Percentiles rank a stretch among this genome's conserved stretches.
phyloP scores from a whole-genome alignment of 1,284 basidiomycete genomes.

The Apiotrichum montevideense region DNA sequence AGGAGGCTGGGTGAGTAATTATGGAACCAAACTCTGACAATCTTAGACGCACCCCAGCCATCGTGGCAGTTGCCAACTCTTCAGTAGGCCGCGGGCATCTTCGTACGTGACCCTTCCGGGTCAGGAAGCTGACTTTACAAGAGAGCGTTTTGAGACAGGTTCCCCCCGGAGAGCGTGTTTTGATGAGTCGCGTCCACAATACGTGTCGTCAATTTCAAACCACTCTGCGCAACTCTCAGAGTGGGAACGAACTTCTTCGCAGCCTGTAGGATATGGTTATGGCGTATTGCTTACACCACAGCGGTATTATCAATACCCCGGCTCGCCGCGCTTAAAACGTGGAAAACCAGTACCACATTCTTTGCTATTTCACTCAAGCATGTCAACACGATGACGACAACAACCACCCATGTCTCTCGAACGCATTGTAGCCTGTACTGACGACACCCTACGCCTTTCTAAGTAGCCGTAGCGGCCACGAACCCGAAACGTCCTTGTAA shows the following conservation, averaged over 20 bases:
- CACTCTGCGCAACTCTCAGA: slow-evolving; percentile 41
- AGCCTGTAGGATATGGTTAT: slow-evolving; percentile 10
- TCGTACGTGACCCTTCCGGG: slow-evolving; percentile 10
- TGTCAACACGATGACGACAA: no score
- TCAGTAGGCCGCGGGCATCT: slow-evolving; percentile 42
- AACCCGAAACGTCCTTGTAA: no score
- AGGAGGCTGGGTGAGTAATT: slow-evolving; percentile 31
- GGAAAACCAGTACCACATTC: no score
- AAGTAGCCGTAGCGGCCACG: no score
- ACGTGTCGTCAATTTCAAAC: slow-evolving; percentile 39
- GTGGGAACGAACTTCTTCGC: slow-evolving; percentile 35
- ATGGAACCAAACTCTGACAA: background rate
- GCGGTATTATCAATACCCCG: slow-evolving; percentile 18
- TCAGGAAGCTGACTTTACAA: background rate
- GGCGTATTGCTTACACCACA: background rate
- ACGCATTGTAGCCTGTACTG: no score
- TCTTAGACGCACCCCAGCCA: slow-evolving; percentile 32
- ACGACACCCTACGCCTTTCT: no score
- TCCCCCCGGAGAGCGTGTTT: slow-evolving; percentile 24
- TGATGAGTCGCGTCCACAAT: slow-evolving; percentile 26
- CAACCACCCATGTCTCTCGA: no score
- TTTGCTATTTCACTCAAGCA: no score
- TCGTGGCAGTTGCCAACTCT: slow-evolving; percentile 39
- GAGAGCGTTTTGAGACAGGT: slow-evolving; percentile 17
- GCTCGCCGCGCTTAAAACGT: slow-evolving; percentile 8